These are phyloP conservation scores for Diplotaxis tenuifolia DNA, from an alignment of 345 rosid genomes.

Conservation along the genomic window DNA sequence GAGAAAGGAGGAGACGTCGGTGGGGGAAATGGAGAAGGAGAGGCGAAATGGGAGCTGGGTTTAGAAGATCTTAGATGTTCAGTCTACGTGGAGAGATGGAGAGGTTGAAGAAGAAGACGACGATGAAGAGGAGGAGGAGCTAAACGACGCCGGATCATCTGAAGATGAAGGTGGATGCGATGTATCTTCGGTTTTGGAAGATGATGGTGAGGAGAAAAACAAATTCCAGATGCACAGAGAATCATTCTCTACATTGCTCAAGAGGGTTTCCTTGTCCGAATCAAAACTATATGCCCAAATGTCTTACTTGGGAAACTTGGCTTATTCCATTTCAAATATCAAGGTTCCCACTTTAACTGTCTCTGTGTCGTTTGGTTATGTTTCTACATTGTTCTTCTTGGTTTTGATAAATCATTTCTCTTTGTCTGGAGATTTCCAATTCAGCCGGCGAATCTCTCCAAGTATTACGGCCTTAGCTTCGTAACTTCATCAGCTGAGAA, in stretches of 20 bases:
- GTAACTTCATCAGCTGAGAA: slow-evolving; percentile 80
- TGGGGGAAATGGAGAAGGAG: slow-evolving; percentile 27
- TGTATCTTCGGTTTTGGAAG: too few species aligned
- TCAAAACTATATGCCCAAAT: slow-evolving; percentile 75
- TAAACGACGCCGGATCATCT: slow-evolving; percentile 1
- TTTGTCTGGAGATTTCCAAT: neutral
- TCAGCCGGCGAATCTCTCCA: slow-evolving; percentile 65
- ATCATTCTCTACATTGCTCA: slow-evolving; percentile 67
- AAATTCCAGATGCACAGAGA: slow-evolving; percentile 57
- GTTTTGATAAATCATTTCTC: neutral
- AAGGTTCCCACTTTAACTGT: slow-evolving; percentile 42
- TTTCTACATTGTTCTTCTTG: neutral
- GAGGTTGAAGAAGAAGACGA: slow-evolving; percentile 13
- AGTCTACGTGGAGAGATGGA: slow-evolving; percentile 55
- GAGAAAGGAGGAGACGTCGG: slow-evolving; percentile 27
- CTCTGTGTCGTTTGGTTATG: neutral
- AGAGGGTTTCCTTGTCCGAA: slow-evolving; percentile 59
- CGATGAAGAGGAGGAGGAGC: neutral
- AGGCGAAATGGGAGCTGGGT: slow-evolving; percentile 71
- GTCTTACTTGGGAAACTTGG: slow-evolving; percentile 73
- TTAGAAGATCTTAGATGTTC: slow-evolving; percentile 73
- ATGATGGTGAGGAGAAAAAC: slow-evolving; percentile 38
- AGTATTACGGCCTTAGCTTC: slow-evolving; percentile 53
- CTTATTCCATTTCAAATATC: slow-evolving; percentile 65
- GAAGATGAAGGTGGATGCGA: slow-evolving; percentile 42